Conservation (phyloP, 164 flowering plant genomes). For the Vitis rotundifolia region DNA sequence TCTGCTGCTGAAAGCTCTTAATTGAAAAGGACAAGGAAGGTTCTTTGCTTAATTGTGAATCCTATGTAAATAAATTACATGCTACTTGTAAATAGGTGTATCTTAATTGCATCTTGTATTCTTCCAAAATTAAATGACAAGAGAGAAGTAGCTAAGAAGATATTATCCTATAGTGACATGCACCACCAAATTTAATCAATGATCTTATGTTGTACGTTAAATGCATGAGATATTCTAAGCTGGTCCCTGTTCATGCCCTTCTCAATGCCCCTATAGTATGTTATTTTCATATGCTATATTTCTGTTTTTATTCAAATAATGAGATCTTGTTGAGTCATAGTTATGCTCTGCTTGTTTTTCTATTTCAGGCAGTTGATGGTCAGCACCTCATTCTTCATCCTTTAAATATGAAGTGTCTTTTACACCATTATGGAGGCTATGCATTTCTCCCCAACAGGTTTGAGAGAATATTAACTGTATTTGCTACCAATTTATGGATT, state of each 20-base stretch:
- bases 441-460: constrained; percentile 83
- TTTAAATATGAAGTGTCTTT: constrained; percentile 83
- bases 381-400: constrained; percentile 91
- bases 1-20: neutral
- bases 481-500: too few relatives aligned
- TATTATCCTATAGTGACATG: neutral
- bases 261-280: neutral
- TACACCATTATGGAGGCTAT: constrained; percentile 78
- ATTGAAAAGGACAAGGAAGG: neutral
- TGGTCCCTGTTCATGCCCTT: neutral
- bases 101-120: neutral
- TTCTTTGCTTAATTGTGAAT: too few relatives aligned
- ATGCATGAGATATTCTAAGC: neutral
- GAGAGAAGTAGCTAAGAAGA: neutral
- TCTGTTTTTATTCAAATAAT: neutral
- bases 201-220: neutral
- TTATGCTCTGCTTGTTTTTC: constrained; percentile 8
- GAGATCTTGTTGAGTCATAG: neutral
- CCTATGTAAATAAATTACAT: too few relatives aligned
- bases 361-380: constrained; percentile 84
- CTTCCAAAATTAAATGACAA: neutral
- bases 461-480: constrained; percentile 1
- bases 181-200: neutral
- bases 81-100: too few relatives aligned
- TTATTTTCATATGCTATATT: neutral